phyloP scores from a whole-genome alignment of 78 protist genomes.

The Anaeramoeba flamelloides region DNA sequence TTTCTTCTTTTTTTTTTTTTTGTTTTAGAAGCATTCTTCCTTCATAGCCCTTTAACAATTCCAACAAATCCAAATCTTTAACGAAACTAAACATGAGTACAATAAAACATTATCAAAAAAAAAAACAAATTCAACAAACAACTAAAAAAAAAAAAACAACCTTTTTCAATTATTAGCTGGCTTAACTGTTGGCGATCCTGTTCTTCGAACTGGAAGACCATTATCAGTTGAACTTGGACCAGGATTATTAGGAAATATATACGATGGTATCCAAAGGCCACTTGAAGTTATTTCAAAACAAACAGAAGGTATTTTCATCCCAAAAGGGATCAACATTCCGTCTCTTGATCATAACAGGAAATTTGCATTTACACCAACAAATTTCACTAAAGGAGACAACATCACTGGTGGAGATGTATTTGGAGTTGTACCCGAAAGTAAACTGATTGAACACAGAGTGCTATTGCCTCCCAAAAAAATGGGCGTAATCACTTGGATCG shows the following conservation, averaged over 20 bases:
- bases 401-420: conserved; percentile 84
- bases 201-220: conserved; percentile 89
- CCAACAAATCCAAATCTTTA: no score
- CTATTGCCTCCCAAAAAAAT: conserved; percentile 73
- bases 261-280: conserved; percentile 99
- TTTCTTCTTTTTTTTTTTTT: no score
- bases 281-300: conserved; percentile 41
- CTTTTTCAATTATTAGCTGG: conserved; percentile 66
- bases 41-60: no score
- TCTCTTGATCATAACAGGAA: conserved; percentile 46
- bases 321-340: conserved; percentile 78
- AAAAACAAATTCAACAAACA: no score
- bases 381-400: conserved; percentile 73
- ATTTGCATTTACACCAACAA: conserved; percentile 85
- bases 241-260: conserved; percentile 84
- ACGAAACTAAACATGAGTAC: no score
- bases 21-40: conserved; percentile 10
- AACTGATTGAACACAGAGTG: conserved; percentile 67
- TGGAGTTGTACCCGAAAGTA: conserved; percentile 82
- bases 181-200: conserved; percentile 96
- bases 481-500: conserved; percentile 74
- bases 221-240: conserved; percentile 98
- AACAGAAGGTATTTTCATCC: conserved; percentile 85
- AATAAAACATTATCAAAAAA: no score
- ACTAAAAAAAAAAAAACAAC: no score